Evolutionary conservation across 2,329 filamentous ascomycete genomes (phyloP).

Genomic region (Niveomyces coronatus): DNA sequence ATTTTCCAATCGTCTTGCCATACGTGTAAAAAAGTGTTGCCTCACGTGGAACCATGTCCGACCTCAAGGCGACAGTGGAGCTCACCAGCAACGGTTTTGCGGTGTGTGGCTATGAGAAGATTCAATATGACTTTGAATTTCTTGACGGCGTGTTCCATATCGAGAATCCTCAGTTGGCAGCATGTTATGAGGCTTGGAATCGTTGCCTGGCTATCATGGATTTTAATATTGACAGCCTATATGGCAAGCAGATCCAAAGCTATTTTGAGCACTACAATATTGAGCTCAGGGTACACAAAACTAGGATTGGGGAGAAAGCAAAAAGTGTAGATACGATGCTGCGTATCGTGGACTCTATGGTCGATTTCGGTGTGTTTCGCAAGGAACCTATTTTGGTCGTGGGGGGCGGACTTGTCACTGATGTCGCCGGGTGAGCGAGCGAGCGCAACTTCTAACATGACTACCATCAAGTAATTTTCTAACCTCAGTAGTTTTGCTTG

Average conservation of each 20-base stretch:
- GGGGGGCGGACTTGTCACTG: constrained; percentile 60
- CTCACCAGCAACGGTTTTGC: constrained; percentile 57
- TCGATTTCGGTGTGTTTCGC: constrained; percentile 58
- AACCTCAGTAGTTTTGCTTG: constrained; percentile 48
- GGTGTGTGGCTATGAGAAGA: constrained; percentile 65
- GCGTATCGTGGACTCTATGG: constrained; percentile 64
- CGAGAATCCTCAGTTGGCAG: constrained; percentile 48
- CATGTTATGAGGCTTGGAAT: constrained; percentile 55
- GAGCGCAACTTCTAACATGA: constrained; percentile 16
- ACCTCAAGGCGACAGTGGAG: constrained; percentile 46
- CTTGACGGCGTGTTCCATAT: constrained; percentile 57
- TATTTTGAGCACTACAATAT: constrained; percentile 59
- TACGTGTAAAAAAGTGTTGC: neutral
- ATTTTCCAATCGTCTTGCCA: no score
- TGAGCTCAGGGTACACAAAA: constrained; percentile 56
- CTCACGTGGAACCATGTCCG: constrained; percentile 6
- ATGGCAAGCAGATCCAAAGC: constrained; percentile 52
- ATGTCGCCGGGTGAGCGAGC: constrained; percentile 56
- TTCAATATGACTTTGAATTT: constrained; percentile 66
- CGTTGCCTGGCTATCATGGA: constrained; percentile 60
- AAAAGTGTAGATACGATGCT: constrained; percentile 62
- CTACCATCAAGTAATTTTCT: constrained; percentile 16
- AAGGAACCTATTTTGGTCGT: constrained; percentile 60
- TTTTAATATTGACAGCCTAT: constrained; percentile 58
- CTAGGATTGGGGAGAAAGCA: constrained; percentile 65